Evolutionary conservation across 345 rosid genomes (phyloP).

Genomic region (Mangifera indica): DNA sequence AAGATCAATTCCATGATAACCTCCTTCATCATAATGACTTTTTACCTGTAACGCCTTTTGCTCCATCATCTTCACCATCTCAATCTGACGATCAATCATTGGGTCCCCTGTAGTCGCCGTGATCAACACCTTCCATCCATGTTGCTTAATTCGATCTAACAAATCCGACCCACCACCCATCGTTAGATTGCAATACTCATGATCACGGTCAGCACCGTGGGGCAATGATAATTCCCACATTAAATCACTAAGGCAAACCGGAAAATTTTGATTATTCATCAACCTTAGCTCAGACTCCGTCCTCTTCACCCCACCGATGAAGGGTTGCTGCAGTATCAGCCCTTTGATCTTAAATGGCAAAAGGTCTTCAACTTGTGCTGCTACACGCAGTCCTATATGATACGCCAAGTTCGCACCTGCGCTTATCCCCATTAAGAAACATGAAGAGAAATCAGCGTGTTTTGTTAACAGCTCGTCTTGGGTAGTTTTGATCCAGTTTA

Average conservation of each 20-base stretch:
- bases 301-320: conserved; percentile 55
- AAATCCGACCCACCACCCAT: conserved; percentile 29
- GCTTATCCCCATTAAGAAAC: conserved; percentile 53
- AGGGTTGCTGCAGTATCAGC: conserved; percentile 54
- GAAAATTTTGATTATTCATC: conserved; percentile 26
- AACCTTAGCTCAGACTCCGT: conserved; percentile 45
- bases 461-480: conserved; percentile 38
- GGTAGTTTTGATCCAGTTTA: conserved; percentile 36
- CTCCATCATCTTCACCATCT: conserved; percentile 35
- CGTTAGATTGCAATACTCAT: conserved; percentile 56
- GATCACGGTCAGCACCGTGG: conserved; percentile 49
- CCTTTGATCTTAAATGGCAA: conserved; percentile 57
- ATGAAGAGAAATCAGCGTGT: conserved; percentile 35
- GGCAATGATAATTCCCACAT: conserved; percentile 63
- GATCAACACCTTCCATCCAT: conserved; percentile 49
- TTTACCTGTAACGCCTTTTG: conserved; percentile 40
- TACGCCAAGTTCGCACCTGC: conserved; percentile 64
- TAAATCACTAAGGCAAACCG: conserved; percentile 32
- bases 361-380: conserved; percentile 15
- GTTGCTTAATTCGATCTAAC: conserved; percentile 15
- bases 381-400: conserved; percentile 43
- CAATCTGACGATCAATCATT: conserved; percentile 48
- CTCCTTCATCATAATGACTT: conserved; percentile 31
- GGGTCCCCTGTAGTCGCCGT: conserved; percentile 47
- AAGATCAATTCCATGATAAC: conserved; percentile 40